These are phyloP conservation scores for Mrakia hoshinonis DNA, from an alignment of 768 basidiomycete genomes.

Conservation along the genomic window DNA sequence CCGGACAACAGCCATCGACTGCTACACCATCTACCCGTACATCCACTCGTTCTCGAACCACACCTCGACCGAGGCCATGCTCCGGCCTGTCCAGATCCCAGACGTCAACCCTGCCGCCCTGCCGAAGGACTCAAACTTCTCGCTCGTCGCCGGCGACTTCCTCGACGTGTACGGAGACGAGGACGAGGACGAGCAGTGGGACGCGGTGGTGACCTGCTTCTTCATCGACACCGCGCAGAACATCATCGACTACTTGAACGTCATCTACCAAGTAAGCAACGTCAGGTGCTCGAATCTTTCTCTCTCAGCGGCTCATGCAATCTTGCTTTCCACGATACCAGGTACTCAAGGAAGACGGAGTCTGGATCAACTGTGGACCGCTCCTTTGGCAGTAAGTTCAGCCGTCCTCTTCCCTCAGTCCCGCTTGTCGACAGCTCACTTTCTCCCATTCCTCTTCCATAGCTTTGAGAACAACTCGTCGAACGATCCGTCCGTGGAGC, in stretches of 20 bases:
- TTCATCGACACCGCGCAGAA: constrained; percentile 70
- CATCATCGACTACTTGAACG: constrained; percentile 73
- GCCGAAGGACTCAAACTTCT: constrained; percentile 44
- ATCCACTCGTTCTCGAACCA: constrained; percentile 87
- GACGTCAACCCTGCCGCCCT: constrained; percentile 73
- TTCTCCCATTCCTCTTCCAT: background rate
- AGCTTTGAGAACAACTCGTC: constrained; percentile 68
- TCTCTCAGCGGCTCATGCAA: constrained; percentile 31
- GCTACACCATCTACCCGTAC: constrained; percentile 73
- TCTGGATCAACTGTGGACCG: constrained; percentile 94
- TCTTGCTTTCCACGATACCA: constrained; percentile 73
- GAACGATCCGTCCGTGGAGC: constrained; percentile 50
- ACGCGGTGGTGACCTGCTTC: constrained; percentile 87
- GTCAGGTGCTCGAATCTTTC: background rate
- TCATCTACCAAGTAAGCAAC: no score
- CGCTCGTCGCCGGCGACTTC: constrained; percentile 88
- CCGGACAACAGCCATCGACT: constrained; percentile 36
- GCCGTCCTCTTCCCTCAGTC: background rate
- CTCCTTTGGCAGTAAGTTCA: constrained; percentile 69
- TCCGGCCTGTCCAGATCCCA: constrained; percentile 64
- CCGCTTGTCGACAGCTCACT: background rate
- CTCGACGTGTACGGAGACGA: constrained; percentile 74
- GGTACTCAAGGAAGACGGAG: constrained; percentile 72
- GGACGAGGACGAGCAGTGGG: constrained; percentile 55
- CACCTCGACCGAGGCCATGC: constrained; percentile 50